phyloP scores from a whole-genome alignment of 1,284 basidiomycete genomes.

The Erythrobasidium hasegawianum region DNA sequence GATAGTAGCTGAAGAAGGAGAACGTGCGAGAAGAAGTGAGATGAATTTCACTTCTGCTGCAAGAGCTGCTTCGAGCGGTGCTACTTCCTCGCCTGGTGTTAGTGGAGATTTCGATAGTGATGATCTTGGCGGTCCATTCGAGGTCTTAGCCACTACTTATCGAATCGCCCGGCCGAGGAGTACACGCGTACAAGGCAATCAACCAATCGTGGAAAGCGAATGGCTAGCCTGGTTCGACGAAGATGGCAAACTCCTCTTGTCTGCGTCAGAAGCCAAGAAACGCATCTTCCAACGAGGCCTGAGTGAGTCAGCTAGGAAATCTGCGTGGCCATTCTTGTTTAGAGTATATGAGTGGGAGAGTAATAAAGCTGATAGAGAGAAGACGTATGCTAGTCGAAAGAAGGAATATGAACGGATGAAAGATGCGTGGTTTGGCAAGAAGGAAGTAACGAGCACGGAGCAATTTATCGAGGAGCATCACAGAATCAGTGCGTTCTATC shows the following conservation, averaged over 20 bases:
- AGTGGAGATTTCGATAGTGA: slow-evolving; percentile 23
- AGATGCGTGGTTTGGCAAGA: slow-evolving; percentile 71
- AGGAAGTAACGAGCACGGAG: slow-evolving; percentile 55
- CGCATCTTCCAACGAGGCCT: slow-evolving; percentile 75
- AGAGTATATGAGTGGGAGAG: slow-evolving; percentile 75
- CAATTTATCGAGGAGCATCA: slow-evolving; percentile 46
- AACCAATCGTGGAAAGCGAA: slow-evolving; percentile 64
- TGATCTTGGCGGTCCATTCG: slow-evolving; percentile 37
- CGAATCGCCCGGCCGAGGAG: slow-evolving; percentile 39
- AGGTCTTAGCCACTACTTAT: slow-evolving; percentile 39
- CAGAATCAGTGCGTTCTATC: slow-evolving; percentile 40
- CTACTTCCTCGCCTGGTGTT: neutral
- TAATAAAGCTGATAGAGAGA: slow-evolving; percentile 41
- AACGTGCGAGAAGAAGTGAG: slow-evolving; percentile 63
- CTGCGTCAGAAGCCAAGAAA: slow-evolving; percentile 63
- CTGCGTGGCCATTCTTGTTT: slow-evolving; percentile 85
- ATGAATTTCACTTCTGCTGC: slow-evolving; percentile 56
- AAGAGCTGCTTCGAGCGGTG: slow-evolving; percentile 10
- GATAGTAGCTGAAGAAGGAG: slow-evolving; percentile 91
- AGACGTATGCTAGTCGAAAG: slow-evolving; percentile 63
- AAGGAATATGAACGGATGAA: slow-evolving; percentile 66
- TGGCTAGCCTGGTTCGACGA: slow-evolving; percentile 66
- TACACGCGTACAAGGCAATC: slow-evolving; percentile 47
- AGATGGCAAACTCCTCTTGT: slow-evolving; percentile 65
- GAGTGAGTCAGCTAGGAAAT: slow-evolving; percentile 58